Percentiles rank a stretch among this genome's conserved stretches.
These are phyloP conservation scores for Aplosporella prunicola DNA, from an alignment of 2,329 filamentous ascomycete species.

Conservation along the genomic window DNA sequence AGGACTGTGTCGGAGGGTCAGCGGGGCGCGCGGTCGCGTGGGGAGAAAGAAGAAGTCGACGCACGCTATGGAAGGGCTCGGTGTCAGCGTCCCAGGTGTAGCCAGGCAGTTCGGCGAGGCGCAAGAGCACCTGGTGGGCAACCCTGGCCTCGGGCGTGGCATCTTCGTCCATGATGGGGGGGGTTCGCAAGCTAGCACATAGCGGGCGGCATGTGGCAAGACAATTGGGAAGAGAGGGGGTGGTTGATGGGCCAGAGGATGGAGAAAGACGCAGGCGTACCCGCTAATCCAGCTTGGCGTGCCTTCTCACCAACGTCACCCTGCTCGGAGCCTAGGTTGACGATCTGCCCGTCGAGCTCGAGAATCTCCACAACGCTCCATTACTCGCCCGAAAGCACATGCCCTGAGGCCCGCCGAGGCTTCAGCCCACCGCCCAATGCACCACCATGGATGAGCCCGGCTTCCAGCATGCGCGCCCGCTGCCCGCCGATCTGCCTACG, in stretches of 20 bases:
- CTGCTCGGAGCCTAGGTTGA: slow-evolving; percentile 2
- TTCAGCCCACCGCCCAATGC: slow-evolving; percentile 10
- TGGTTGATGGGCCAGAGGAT: too few species aligned
- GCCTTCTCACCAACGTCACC: slow-evolving; percentile 7
- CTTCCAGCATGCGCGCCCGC: slow-evolving; percentile 32
- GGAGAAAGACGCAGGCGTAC: too few species aligned
- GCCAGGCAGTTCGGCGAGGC: slow-evolving; percentile 29
- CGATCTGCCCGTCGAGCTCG: slow-evolving; percentile 4
- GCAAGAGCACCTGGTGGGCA: slow-evolving; percentile 22
- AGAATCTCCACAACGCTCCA: slow-evolving; percentile 1
- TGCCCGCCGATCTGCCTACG: slow-evolving; percentile 80
- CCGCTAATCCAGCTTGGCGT: slow-evolving; percentile 4
- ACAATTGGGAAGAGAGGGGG: too few species aligned
- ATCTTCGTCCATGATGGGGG: slow-evolving; percentile 9
- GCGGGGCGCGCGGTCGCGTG: slow-evolving; percentile 5
- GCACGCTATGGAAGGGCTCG: slow-evolving; percentile 38
- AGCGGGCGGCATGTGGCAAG: not conserved
- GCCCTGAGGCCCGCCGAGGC: slow-evolving; percentile 9
- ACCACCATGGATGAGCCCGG: slow-evolving; percentile 17
- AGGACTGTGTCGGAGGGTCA: slow-evolving; percentile 44
- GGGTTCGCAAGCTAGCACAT: not conserved
- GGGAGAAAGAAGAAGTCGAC: too few species aligned
- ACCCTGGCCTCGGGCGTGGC: slow-evolving; percentile 17
- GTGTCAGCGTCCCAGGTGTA: slow-evolving; percentile 33
- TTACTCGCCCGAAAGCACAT: slow-evolving; percentile 7